Evolutionary conservation across 805 yeast genomes (phyloP), one percentile per base, ranked within the genome.

Genomic region (Ogataea nonfermentans): DNA sequence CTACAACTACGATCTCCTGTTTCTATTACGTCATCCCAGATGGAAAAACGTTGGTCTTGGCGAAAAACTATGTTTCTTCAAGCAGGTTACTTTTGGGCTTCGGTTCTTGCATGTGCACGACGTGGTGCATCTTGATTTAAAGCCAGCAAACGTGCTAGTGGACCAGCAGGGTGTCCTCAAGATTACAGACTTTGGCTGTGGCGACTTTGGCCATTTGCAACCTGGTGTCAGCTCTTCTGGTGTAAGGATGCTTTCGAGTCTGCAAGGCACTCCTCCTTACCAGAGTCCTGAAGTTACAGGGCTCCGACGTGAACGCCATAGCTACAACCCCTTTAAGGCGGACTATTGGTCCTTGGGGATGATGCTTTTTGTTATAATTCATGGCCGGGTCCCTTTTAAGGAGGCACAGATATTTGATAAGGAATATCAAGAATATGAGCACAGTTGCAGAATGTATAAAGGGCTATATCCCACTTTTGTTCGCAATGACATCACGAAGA

Each of bases 181-280:
- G 53, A 59, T 84, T 20, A 80, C 88, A 23, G 93, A 84, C 65
- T 84, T 83, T 59, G 93, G 93, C 43, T 84, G 84, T 24, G 76
- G 85, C 35, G 81, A 75, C 37, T 75, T 74, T 55, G 84, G 81
- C 12, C 81, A 79, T 57, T 72, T 62, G 36, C 66, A 59, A 14
- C 75, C 74, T 1, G 72, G 74, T 1, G 76, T 83, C 58, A 62
- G 73, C 14, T 49, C 58, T 0, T 68, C 77, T 16, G 65, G 67
- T 3, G 46, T 73, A 9, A 62, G 61, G 35, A 27, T 40, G 12
- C 37, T 45, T 16, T 65, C 71, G 29, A 65, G 77, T 2, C 73
- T 74, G 57, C 82, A 83, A 29, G 93, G 95, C 2, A 82, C 90
- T 1, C 87, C 93, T 3, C 93, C 93, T 1, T 84, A 82, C 59